Conservation (phyloP, 495 filamentous ascomycete species). For the Pseudevernia furfuracea region DNA sequence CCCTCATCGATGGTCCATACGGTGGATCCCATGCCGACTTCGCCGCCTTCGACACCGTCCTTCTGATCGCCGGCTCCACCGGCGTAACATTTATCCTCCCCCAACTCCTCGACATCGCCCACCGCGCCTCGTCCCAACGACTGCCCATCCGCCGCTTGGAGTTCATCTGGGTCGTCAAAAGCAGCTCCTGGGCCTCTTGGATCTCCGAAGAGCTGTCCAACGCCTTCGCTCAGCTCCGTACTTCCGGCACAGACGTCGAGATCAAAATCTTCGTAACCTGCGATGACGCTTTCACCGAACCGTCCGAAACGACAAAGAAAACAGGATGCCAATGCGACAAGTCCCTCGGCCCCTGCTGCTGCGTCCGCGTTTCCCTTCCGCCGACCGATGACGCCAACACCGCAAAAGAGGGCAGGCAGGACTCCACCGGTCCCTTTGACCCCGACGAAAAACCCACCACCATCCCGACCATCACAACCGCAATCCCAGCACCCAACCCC, state of each 20-base stretch:
- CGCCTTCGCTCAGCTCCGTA: slow-evolving; percentile 38
- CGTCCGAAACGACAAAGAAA: slow-evolving; percentile 10
- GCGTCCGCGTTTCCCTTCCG: slow-evolving; percentile 13
- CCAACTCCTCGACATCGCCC: slow-evolving; percentile 45
- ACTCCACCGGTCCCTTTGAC: background rate
- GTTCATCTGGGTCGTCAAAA: slow-evolving; percentile 68
- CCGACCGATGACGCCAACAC: background rate
- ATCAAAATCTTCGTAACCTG: slow-evolving; percentile 58
- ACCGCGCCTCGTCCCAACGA: slow-evolving; percentile 14
- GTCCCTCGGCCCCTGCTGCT: slow-evolving; percentile 27
- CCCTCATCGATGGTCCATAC: slow-evolving; percentile 47
- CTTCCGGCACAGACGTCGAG: slow-evolving; percentile 32
- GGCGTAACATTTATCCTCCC: slow-evolving; percentile 51
- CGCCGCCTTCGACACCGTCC: slow-evolving; percentile 45
- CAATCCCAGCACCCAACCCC: background rate
- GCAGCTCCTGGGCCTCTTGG: slow-evolving; percentile 58
- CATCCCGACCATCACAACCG: background rate
- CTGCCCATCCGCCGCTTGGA: slow-evolving; percentile 56
- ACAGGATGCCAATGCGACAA: slow-evolving; percentile 16
- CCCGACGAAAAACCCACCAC: background rate
- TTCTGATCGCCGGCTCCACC: slow-evolving; percentile 55
- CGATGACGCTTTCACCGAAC: slow-evolving; percentile 30
- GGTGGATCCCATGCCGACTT: slow-evolving; percentile 37
- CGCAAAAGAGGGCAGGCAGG: background rate
- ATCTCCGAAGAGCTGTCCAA: slow-evolving; percentile 45